phyloP scores from a whole-genome alignment of 805 yeast species.

The Barnettozyma vustinii region DNA sequence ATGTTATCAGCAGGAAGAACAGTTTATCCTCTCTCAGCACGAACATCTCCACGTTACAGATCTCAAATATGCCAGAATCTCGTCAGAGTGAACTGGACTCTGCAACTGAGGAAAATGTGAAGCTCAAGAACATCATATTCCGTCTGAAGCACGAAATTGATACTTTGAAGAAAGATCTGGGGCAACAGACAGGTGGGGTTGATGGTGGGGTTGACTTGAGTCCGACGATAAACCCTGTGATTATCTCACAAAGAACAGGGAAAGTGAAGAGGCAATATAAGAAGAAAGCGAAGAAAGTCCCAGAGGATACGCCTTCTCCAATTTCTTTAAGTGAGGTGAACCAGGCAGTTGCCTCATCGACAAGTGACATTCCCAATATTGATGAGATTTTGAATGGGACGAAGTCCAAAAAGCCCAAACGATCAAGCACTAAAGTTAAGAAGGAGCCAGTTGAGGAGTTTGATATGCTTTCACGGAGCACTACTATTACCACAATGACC shows the following conservation, averaged over 20 bases:
- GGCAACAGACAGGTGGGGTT: slow-evolving; percentile 1
- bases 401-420: background rate
- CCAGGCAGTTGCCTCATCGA: background rate
- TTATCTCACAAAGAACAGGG: slow-evolving; percentile 16
- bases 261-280: slow-evolving; percentile 8
- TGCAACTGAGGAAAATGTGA: slow-evolving; percentile 39
- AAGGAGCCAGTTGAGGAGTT: background rate
- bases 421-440: background rate
- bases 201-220: slow-evolving; percentile 10
- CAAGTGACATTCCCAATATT: slow-evolving; percentile 7
- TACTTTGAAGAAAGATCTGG: slow-evolving; percentile 15
- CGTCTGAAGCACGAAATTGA: slow-evolving; percentile 37
- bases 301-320: slow-evolving; percentile 24
- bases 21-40: slow-evolving; percentile 1
- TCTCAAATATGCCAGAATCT: slow-evolving; percentile 20
- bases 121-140: slow-evolving; percentile 35
- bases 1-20: background rate
- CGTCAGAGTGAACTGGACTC: slow-evolving; percentile 35
- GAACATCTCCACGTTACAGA: slow-evolving; percentile 7
- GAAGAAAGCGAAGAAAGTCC: slow-evolving; percentile 4
- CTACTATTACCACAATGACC: slow-evolving; percentile 18
- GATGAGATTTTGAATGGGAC: slow-evolving; percentile 7
- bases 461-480: slow-evolving; percentile 12
- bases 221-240: slow-evolving; percentile 8
- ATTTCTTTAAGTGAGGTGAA: slow-evolving; percentile 10